A percentile compares a stretch with the other conserved stretches of the same genome.
phyloP scores from a whole-genome alignment of 805 yeast genomes.

The Barnettozyma sucrosica region DNA sequence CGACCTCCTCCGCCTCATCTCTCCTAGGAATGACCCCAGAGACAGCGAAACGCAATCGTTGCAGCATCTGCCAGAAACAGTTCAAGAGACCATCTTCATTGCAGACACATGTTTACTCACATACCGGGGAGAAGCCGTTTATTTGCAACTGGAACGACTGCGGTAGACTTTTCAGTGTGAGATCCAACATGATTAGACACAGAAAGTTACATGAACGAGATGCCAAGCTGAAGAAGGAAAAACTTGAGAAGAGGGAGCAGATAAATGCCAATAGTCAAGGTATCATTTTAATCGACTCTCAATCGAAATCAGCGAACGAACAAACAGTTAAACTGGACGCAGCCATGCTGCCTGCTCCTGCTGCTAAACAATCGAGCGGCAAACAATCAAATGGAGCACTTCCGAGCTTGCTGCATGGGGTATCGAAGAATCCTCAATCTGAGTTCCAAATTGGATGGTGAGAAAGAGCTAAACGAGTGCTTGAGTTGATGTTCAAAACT shows the following conservation, averaged over 20 bases:
- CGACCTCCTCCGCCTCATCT: constrained; percentile 14
- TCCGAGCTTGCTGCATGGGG: constrained; percentile 6
- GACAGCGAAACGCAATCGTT: constrained; percentile 41
- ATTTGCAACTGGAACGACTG: constrained; percentile 60
- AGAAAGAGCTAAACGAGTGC: background rate
- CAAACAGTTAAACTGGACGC: background rate
- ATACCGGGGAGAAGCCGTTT: constrained; percentile 77
- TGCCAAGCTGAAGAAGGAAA: background rate
- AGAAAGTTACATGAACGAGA: constrained; percentile 49
- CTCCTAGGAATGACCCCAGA: constrained; percentile 36
- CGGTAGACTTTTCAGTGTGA: constrained; percentile 63
- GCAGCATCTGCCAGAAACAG: constrained; percentile 59
- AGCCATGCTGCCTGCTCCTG: too few species aligned
- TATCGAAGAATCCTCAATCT: background rate
- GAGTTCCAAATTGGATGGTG: constrained; percentile 6
- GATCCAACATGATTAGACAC: constrained; percentile 79
- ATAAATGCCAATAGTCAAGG: background rate
- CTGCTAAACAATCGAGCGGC: background rate
- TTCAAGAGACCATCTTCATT: constrained; percentile 81
- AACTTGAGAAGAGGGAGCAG: background rate
- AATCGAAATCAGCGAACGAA: background rate
- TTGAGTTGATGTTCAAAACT: too few species aligned
- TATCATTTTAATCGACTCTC: background rate
- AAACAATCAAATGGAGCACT: background rate
- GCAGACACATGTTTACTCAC: constrained; percentile 73